A percentile compares a stretch with the other conserved stretches of the same genome.
Evolutionary conservation across 2,329 filamentous ascomycete genomes (phyloP).

Genomic region (Curvularia lunata): DNA sequence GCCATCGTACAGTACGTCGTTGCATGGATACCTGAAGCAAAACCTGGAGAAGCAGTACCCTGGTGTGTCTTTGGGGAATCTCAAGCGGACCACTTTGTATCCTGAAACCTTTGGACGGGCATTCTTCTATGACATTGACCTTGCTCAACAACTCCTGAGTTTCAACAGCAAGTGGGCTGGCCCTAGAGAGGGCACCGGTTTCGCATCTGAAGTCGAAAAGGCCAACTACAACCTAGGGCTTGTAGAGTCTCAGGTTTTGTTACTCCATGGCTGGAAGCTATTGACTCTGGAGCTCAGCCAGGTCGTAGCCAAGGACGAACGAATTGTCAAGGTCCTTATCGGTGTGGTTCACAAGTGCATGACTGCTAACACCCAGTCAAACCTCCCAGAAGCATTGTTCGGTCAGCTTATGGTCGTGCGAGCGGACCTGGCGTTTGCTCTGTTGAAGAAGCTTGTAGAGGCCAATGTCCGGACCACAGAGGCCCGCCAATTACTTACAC

Average conservation of each 20-base stretch:
- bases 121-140: slow-evolving; percentile 83
- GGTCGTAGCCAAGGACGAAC: slow-evolving; percentile 59
- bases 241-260: slow-evolving; percentile 85
- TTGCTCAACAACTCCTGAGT: slow-evolving; percentile 76
- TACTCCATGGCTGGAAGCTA: slow-evolving; percentile 90
- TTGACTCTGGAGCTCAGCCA: slow-evolving; percentile 83
- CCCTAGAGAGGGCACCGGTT: slow-evolving; percentile 68
- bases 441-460: slow-evolving; percentile 79
- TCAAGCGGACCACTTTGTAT: slow-evolving; percentile 76
- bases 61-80: slow-evolving; percentile 73
- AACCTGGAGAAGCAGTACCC: slow-evolving; percentile 83
- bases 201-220: slow-evolving; percentile 79
- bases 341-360: slow-evolving; percentile 80
- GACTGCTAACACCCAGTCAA: slow-evolving; percentile 73
- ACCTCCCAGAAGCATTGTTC: slow-evolving; percentile 82
- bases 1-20: slow-evolving; percentile 82
- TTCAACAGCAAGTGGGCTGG: slow-evolving; percentile 78
- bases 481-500: slow-evolving; percentile 61
- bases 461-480: slow-evolving; percentile 57
- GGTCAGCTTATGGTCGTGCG: slow-evolving; percentile 75
- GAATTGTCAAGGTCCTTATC: slow-evolving; percentile 72
- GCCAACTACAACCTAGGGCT: slow-evolving; percentile 91
- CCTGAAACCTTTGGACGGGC: slow-evolving; percentile 71
- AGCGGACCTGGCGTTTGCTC: slow-evolving; percentile 78
- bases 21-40: slow-evolving; percentile 82